Percentiles rank a stretch among this genome's conserved stretches.
Evolutionary conservation across 148 eudicot genomes (phyloP).

Genomic region (Camellia granthamiana): DNA sequence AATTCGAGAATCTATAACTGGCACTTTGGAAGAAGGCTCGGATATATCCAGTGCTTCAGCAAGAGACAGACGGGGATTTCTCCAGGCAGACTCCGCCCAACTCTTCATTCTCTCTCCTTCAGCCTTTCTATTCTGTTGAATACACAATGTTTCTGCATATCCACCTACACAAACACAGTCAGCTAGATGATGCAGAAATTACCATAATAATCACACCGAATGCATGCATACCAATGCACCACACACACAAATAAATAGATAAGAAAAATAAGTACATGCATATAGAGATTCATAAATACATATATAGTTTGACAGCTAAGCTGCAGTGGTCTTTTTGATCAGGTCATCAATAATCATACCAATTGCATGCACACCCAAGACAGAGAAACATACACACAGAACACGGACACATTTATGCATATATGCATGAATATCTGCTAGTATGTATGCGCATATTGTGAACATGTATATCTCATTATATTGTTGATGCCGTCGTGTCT

Average conservation of each 20-base stretch:
- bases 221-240: neutral
- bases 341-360: slow-evolving; percentile 6
- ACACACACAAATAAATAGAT: neutral
- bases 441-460: neutral
- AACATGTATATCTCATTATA: neutral
- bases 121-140: slow-evolving; percentile 74
- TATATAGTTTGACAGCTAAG: neutral
- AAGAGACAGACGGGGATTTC: slow-evolving; percentile 69
- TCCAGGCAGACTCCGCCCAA: slow-evolving; percentile 87
- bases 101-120: slow-evolving; percentile 77
- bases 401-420: neutral
- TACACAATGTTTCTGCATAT: slow-evolving; percentile 68
- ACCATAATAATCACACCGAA: neutral
- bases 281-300: neutral
- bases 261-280: neutral
- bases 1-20: slow-evolving; percentile 73
- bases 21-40: slow-evolving; percentile 57
- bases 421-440: neutral
- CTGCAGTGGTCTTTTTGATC: slow-evolving; percentile 2
- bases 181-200: neutral
- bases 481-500: neutral
- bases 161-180: slow-evolving; percentile 53
- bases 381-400: neutral
- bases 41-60: slow-evolving; percentile 72
- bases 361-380: neutral